phyloP scores from a whole-genome alignment of 2,329 filamentous ascomycete genomes.

The Cadophora gregata region DNA sequence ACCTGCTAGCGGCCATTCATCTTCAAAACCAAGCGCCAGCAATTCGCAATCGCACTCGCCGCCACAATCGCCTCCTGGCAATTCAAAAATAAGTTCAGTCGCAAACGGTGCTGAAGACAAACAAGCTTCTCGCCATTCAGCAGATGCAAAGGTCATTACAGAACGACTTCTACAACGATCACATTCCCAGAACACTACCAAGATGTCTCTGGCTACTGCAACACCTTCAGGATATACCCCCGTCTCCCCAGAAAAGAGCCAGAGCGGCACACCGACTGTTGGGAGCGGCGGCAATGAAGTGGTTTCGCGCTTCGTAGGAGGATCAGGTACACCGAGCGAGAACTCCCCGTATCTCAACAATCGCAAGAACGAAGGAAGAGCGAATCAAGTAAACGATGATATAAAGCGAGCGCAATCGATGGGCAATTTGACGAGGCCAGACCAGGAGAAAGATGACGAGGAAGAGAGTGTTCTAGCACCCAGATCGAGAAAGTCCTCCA shows the following conservation, averaged over 20 bases:
- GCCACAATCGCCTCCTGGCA: conserved; percentile 30
- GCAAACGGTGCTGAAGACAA: conserved; percentile 36
- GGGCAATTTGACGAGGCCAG: conserved; percentile 38
- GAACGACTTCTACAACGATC: conserved; percentile 70
- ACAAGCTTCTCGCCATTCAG: conserved; percentile 50
- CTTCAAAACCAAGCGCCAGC: conserved; percentile 48
- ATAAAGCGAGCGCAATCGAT: conserved; percentile 42
- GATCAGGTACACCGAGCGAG: conserved; percentile 56
- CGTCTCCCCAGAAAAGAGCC: conserved; percentile 41
- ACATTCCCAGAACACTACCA: conserved; percentile 62
- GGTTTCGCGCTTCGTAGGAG: conserved; percentile 65
- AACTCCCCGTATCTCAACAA: conserved; percentile 57
- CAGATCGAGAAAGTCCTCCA: conserved; percentile 43
- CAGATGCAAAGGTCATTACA: conserved; percentile 70
- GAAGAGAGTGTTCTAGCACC: conserved; percentile 54
- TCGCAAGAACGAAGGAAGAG: conserved; percentile 33
- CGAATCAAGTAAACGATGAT: conserved; percentile 32
- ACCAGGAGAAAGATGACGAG: conserved; percentile 46
- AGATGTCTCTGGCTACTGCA: conserved; percentile 65
- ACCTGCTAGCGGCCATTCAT: conserved; percentile 52
- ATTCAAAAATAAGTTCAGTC: background rate
- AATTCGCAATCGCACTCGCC: conserved; percentile 42
- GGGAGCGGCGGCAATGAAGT: conserved; percentile 50
- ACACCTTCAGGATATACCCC: conserved; percentile 47
- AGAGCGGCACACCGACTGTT: conserved; percentile 32